Evolutionary conservation across 2,329 filamentous ascomycete species (phyloP).

Genomic region (Cryoendolithus antarcticus): DNA sequence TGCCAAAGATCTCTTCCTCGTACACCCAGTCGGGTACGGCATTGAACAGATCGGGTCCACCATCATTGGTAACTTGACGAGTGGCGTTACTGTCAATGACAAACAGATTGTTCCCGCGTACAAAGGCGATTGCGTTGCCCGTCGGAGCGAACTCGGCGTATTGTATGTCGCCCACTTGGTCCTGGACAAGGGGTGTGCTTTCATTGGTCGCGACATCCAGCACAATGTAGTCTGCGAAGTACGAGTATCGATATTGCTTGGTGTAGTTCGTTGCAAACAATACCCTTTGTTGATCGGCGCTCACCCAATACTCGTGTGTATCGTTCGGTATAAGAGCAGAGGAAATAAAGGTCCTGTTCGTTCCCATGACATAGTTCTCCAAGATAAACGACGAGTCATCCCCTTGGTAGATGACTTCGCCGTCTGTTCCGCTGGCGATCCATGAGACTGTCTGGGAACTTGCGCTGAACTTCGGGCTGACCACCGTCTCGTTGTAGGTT

Average conservation of each 20-base stretch:
- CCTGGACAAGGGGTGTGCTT: slow-evolving; percentile 42
- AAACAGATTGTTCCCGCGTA: slow-evolving; percentile 54
- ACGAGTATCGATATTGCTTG: slow-evolving; percentile 57
- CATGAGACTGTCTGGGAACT: slow-evolving; percentile 41
- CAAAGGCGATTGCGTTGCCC: slow-evolving; percentile 51
- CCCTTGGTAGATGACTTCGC: slow-evolving; percentile 45
- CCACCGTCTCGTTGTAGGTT: slow-evolving; percentile 49
- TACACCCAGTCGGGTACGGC: slow-evolving; percentile 55
- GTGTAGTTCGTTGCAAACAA: slow-evolving; percentile 54
- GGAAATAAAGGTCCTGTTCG: slow-evolving; percentile 45
- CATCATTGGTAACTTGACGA: slow-evolving; percentile 45
- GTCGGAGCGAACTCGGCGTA: slow-evolving; percentile 50
- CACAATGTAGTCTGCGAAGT: slow-evolving; percentile 54
- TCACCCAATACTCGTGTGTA: slow-evolving; percentile 49
- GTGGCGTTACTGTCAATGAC: slow-evolving; percentile 33
- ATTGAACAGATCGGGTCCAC: slow-evolving; percentile 50
- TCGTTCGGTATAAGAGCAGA: slow-evolving; percentile 45
- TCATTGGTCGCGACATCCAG: slow-evolving; percentile 48
- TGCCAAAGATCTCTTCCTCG: slow-evolving; percentile 45
- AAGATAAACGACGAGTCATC: slow-evolving; percentile 44
- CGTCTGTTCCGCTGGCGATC: slow-evolving; percentile 48
- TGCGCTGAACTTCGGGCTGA: slow-evolving; percentile 33
- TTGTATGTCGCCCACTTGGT: slow-evolving; percentile 53
- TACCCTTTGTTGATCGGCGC: slow-evolving; percentile 45
- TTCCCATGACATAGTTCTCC: slow-evolving; percentile 48